Evolutionary conservation across 2,329 filamentous ascomycete species (phyloP), one percentile per base, ranked within the genome.

Genomic region (Amphichorda felina): DNA sequence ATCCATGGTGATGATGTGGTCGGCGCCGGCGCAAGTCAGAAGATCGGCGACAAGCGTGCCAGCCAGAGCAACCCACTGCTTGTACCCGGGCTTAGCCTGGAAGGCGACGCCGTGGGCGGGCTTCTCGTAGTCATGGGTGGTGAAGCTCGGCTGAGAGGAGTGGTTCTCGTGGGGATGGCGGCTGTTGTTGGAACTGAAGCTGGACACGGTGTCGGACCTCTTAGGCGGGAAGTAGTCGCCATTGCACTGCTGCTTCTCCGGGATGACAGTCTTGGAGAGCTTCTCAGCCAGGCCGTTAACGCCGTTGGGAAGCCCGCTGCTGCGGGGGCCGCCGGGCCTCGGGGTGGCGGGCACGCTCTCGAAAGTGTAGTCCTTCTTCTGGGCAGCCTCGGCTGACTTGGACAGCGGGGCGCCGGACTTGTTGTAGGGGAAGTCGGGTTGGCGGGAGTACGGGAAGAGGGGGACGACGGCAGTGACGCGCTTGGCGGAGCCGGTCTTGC

Each of bases 1-100:
- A 54, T 98, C 91, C 83, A 98, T 93, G 22, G 89, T 95, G 55
- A 96, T 95, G 54, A 94, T 81, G 59, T 96, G 91, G 57, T 98
- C 89, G 31, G 91, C 87, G 44, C 91, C 91, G 43, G 91, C 89
- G 60, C 88, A 95, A 28, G 87, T 95, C 45, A 98, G 69, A 30
- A 98, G 75, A 55, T 96, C 88, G 34, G 91, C 91, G 33, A 98
- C 82, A 38, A 98, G 72, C 21, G 88, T 96, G 40, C 91, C 91
- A 29, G 91, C 88, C 63, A 96, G 91, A 16, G 91, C 91, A 43
- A 98, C 89, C 91, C 91, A 98, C 63, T 94, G 86, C 65, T 91
- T 91, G 60, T 98, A 98, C 34, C 91, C 91, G 7, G 88, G 85
- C 54, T 89, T 88, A 15, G 85, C 79, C 55, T 86, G 75, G 55